Evolutionary conservation across 441 rosid species (phyloP).

Genomic region (Biscutella auriculata): DNA sequence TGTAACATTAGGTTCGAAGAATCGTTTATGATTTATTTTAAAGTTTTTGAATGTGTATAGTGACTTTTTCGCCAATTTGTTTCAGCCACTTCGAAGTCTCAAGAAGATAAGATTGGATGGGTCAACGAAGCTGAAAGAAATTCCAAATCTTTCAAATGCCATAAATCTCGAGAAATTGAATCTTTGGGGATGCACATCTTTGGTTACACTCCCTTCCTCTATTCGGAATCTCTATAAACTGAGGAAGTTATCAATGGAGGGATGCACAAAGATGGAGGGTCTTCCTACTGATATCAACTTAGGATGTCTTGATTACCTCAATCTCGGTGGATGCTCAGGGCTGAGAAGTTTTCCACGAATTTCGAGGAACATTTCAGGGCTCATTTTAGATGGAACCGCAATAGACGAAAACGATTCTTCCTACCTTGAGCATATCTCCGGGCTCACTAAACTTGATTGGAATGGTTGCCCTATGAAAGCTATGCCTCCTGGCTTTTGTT

Average conservation of each 20-base stretch:
- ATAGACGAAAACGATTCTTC: background rate
- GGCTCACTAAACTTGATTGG: accelerated
- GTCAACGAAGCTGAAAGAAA: background rate
- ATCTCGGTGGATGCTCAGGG: background rate
- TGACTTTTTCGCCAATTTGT: no score
- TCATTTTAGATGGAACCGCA: background rate
- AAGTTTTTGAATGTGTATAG: background rate
- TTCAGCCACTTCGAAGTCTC: background rate
- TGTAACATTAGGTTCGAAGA: no score
- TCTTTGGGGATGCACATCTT: conserved; percentile 9
- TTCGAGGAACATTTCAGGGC: background rate
- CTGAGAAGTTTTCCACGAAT: background rate
- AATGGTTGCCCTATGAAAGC: background rate
- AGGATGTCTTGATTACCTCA: background rate
- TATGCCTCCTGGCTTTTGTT: background rate
- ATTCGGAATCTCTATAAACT: background rate
- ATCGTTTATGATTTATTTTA: no score
- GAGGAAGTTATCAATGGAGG: background rate
- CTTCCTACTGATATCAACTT: background rate
- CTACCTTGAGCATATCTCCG: background rate
- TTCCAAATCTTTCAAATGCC: conserved; percentile 13
- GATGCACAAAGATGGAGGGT: background rate
- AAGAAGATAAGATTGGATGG: background rate
- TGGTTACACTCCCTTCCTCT: conserved; percentile 6
- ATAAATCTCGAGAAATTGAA: background rate